phyloP scores from a whole-genome alignment of 2,329 filamentous ascomycete species.

The Aspergillus glaucus region DNA sequence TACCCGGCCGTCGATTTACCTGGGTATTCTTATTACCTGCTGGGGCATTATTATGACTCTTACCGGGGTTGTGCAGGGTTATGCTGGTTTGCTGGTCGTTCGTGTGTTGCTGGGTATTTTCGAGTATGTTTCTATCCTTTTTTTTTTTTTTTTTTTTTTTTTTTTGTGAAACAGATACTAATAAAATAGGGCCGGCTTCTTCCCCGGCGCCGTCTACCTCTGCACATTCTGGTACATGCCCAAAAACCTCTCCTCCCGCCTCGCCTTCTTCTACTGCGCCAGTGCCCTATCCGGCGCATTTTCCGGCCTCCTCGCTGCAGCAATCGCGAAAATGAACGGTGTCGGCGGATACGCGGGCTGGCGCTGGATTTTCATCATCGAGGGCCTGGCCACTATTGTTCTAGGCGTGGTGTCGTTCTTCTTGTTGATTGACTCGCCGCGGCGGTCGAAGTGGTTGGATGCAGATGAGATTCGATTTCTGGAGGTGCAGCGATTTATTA shows the following conservation, averaged over 20 bases:
- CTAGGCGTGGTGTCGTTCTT: slow-evolving; percentile 37
- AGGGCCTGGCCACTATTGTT: slow-evolving; percentile 39
- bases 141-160: too few relatives aligned
- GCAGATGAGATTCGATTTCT: slow-evolving; percentile 33
- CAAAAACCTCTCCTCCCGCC: slow-evolving; percentile 65
- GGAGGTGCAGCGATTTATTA: slow-evolving; percentile 30
- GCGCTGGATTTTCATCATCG: slow-evolving; percentile 45
- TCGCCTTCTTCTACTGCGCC: slow-evolving; percentile 72
- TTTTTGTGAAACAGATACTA: neutral
- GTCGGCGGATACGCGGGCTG: slow-evolving; percentile 44
- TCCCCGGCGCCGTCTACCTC: slow-evolving; percentile 20
- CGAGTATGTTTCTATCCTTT: slow-evolving; percentile 13
- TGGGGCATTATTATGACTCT: slow-evolving; percentile 48
- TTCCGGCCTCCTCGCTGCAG: slow-evolving; percentile 71
- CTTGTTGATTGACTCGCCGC: slow-evolving; percentile 38
- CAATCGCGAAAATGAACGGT: slow-evolving; percentile 77
- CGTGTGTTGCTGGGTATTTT: slow-evolving; percentile 44
- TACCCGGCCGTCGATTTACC: slow-evolving; percentile 21
- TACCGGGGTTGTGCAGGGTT: slow-evolving; percentile 45
- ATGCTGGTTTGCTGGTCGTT: slow-evolving; percentile 41
- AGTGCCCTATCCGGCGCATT: slow-evolving; percentile 75
- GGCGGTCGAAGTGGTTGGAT: slow-evolving; percentile 31
- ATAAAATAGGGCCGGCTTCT: slow-evolving; percentile 13
- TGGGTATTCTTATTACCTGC: slow-evolving; percentile 26
- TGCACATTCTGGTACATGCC: slow-evolving; percentile 61